phyloP scores from a whole-genome alignment of 768 basidiomycete species.

The Pholiota microspora region DNA sequence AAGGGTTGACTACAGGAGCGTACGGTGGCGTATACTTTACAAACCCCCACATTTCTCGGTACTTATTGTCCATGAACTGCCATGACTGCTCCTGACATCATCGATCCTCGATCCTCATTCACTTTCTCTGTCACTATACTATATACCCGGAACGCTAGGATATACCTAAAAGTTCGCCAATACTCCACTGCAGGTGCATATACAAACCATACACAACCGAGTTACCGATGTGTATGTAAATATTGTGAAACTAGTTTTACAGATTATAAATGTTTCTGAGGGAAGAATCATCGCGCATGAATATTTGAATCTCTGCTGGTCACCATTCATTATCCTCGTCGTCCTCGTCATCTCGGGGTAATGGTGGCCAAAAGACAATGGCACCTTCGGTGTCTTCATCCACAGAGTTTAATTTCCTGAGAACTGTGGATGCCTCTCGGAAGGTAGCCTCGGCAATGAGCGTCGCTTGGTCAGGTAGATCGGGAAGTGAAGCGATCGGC shows the following conservation, averaged over 20 bases:
- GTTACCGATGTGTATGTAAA: too few relatives aligned
- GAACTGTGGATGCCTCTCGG: constrained; percentile 18
- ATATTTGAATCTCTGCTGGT: background rate
- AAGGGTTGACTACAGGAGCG: too few relatives aligned
- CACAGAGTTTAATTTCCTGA: constrained; percentile 12
- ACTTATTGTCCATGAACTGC: too few relatives aligned
- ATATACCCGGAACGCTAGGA: too few relatives aligned
- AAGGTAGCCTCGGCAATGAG: constrained; percentile 46
- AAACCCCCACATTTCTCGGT: too few relatives aligned
- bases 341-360: constrained; percentile 30
- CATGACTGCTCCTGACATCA: background rate
- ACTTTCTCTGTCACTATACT: background rate
- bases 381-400: constrained; percentile 19
- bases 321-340: constrained; percentile 28
- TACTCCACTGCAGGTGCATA: background rate
- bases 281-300: background rate
- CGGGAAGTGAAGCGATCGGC: constrained; percentile 39
- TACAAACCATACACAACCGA: too few relatives aligned
- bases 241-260: too few relatives aligned
- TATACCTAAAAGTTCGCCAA: background rate
- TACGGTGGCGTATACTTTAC: too few relatives aligned
- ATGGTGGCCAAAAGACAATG: constrained; percentile 36
- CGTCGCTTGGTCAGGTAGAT: constrained; percentile 56
- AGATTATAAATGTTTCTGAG: background rate
- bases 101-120: background rate